Evolutionary conservation across 306 rosid species (phyloP).

Genomic region (Cicer bijugum): DNA sequence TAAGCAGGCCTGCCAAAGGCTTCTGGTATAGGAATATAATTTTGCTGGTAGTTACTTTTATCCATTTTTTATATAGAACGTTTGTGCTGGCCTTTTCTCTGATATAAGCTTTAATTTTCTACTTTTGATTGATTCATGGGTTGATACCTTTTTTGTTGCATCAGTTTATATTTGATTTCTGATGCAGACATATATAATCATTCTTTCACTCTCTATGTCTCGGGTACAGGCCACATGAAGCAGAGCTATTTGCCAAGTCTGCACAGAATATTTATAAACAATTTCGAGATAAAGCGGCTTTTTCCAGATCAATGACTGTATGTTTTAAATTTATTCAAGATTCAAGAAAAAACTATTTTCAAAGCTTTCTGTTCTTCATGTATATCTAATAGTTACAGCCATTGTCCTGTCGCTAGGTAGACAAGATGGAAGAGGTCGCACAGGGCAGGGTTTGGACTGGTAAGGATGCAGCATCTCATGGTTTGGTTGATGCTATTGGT

Average conservation of each 20-base stretch:
- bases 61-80: constrained; percentile 14
- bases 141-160: background rate
- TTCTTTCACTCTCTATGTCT: background rate
- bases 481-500: constrained; percentile 91
- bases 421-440: constrained; percentile 92
- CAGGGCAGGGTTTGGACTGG: constrained; percentile 97
- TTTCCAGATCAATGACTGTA: constrained; percentile 88
- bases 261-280: constrained; percentile 75
- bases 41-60: constrained; percentile 7
- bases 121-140: constrained; percentile 19
- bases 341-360: constrained; percentile 7
- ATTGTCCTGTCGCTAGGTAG: constrained; percentile 59
- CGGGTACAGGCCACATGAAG: constrained; percentile 82
- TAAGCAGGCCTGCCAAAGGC: background rate
- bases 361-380: constrained; percentile 4
- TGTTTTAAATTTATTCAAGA: constrained; percentile 24
- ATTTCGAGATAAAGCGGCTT: constrained; percentile 90
- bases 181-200: background rate
- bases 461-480: constrained; percentile 75
- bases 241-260: constrained; percentile 81
- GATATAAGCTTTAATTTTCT: constrained; percentile 1
- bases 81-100: constrained; percentile 3
- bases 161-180: constrained; percentile 19
- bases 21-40: constrained; percentile 1
- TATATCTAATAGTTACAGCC: constrained; percentile 26